A percentile compares a stretch with the other conserved stretches of the same genome.
Evolutionary conservation across 1,284 basidiomycete genomes (phyloP).

Genomic region (Cutaneotrichosporon spelunceum): DNA sequence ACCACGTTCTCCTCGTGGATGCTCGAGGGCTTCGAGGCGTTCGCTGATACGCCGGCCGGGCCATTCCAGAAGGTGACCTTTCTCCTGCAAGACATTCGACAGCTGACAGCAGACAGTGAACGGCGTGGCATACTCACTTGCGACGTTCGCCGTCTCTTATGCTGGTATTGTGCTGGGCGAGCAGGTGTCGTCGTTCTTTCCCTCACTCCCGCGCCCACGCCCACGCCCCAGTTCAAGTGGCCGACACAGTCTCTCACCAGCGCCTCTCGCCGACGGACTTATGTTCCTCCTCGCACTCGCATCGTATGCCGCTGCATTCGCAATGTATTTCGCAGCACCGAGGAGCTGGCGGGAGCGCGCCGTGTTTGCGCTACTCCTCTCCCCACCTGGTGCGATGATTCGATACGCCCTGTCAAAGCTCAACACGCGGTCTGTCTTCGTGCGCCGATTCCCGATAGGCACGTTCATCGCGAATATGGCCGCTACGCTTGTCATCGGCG

Average conservation of each 20-base stretch:
- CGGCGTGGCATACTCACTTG: conserved; percentile 69
- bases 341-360: conserved; percentile 70
- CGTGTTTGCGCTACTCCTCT: conserved; percentile 83
- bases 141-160: conserved; percentile 68
- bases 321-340: conserved; percentile 73
- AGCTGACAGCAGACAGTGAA: conserved; percentile 66
- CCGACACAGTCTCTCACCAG: conserved; percentile 2
- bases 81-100: background rate
- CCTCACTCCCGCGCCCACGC: conserved; percentile 64
- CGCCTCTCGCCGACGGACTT: conserved; percentile 38
- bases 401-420: conserved; percentile 76
- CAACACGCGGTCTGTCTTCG: conserved; percentile 60
- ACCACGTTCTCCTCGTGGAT: conserved; percentile 98
- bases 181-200: conserved; percentile 41
- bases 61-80: conserved; percentile 72
- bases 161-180: conserved; percentile 40
- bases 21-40: conserved; percentile 78
- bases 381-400: conserved; percentile 80
- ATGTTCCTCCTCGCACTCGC: conserved; percentile 45
- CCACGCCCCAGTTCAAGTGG: background rate
- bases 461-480: conserved; percentile 82
- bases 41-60: conserved; percentile 67
- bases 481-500: conserved; percentile 71
- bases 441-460: conserved; percentile 68
- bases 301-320: conserved; percentile 58